A percentile compares a stretch with the other conserved stretches of the same genome.
Evolutionary conservation across 345 rosid species (phyloP).

Genomic region (Jatropha curcas): DNA sequence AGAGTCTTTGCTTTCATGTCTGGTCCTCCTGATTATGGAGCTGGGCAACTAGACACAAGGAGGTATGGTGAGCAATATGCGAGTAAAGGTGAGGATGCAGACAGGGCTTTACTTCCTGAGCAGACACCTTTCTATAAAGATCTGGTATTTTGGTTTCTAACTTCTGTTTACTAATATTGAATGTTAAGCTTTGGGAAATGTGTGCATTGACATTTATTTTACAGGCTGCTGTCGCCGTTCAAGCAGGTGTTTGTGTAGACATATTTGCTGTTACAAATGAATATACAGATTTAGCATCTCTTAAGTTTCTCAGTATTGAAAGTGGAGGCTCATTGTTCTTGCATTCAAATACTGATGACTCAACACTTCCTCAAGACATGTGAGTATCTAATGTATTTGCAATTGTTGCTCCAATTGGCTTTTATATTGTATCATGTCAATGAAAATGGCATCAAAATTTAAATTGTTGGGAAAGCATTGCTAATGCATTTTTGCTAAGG

Average conservation of each 20-base stretch:
- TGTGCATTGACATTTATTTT: constrained; percentile 45
- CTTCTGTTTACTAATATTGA: background rate
- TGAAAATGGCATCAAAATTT: background rate
- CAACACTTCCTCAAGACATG: constrained; percentile 99
- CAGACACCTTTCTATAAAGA: constrained; percentile 98
- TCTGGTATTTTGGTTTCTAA: constrained; percentile 54
- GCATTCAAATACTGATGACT: constrained; percentile 89
- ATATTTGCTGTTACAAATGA: constrained; percentile 95
- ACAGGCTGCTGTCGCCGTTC: constrained; percentile 94
- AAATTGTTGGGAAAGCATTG: background rate
- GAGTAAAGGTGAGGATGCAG: constrained; percentile 98
- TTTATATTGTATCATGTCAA: background rate
- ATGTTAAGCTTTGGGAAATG: constrained; percentile 20
- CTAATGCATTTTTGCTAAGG: too few relatives aligned
- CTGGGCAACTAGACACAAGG: constrained; percentile 95
- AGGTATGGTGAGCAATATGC: constrained; percentile 99
- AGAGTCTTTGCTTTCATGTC: constrained; percentile 93
- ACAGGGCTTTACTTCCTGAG: constrained; percentile 96
- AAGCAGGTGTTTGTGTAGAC: constrained; percentile 97
- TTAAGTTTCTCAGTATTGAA: constrained; percentile 95
- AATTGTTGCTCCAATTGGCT: background rate
- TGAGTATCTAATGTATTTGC: constrained; percentile 41
- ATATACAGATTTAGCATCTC: constrained; percentile 96
- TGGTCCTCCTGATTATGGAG: constrained; percentile 99
- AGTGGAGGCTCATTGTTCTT: constrained; percentile 94